Base-by-base conservation (phyloP, 2,329 filamentous ascomycete species). In the Colletotrichum karsti region DNA sequence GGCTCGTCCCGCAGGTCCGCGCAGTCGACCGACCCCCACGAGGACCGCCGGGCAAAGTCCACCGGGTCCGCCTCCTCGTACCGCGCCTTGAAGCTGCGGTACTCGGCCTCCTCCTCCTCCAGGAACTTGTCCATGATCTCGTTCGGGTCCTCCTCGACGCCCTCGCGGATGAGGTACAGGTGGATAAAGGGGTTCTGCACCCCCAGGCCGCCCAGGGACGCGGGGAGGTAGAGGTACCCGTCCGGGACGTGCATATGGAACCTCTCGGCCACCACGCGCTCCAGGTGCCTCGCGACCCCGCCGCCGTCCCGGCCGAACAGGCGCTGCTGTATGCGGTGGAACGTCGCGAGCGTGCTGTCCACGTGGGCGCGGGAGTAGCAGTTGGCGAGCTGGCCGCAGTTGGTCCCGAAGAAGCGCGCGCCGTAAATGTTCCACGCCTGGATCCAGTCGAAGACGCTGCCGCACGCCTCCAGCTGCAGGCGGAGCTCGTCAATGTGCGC, bases 341-440 rank as follows among this genome's bases (percentile, higher is more conserved):
- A 81, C 0, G 85, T 86, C 3, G 78, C 75, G 58, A 89, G 80
- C 62, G 87, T 84, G 78, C 83, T 84, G 69, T 89, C 84, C 59
- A 89, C 82, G 72, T 90, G 88, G 42, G 80, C 76, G 20, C 82
- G 81, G 0, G 86, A 86, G 68, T 88, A 87, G 69, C 85, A 87
- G 63, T 84, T 81, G 13, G 86, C 84, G 4, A 87, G 83, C 60
- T 83, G 83, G 7, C 84, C 87, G 67, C 90, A 89, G 72, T 89
- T 89, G 70, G 84, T 85, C 57, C 79, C 78, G 73, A 90, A 89
- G 75, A 90, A 90, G 2, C 83, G 81, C 7, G 80, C 81, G 30
- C 86, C 83, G 73, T 89, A 90, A 41, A 81, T 84, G 71, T 90
- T 90, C 82, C 87, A 90, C 1, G 86, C 87, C 70, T 89, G 84